These are phyloP conservation scores for Komagataella phaffii DNA, from an alignment of 805 yeast species.

Conservation along the genomic window DNA sequence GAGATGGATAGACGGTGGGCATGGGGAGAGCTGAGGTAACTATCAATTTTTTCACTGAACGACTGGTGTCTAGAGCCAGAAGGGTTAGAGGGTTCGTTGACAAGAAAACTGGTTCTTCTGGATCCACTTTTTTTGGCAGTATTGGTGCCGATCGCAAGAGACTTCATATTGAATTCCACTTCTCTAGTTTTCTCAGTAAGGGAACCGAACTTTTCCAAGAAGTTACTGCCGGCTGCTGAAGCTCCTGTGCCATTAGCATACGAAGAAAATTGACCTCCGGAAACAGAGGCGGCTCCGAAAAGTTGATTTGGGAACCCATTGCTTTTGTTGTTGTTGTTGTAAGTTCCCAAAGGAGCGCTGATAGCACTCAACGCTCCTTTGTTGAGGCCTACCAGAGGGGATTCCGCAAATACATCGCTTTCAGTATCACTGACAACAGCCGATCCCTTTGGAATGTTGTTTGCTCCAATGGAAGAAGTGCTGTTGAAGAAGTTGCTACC, in stretches of 20 bases:
- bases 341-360: conserved; percentile 28
- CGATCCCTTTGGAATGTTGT: conserved; percentile 16
- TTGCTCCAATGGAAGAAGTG: conserved; percentile 13
- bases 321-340: conserved; percentile 5
- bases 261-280: conserved; percentile 24
- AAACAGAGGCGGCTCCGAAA: conserved; percentile 50
- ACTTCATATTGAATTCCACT: conserved; percentile 36
- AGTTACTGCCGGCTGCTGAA: conserved; percentile 12
- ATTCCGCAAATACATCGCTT: conserved; percentile 15
- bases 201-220: conserved; percentile 47
- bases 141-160: conserved; percentile 18
- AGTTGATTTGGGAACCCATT: conserved; percentile 20
- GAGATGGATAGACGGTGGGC: conserved; percentile 15
- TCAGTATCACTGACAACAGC: conserved; percentile 26
- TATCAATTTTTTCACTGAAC: conserved; percentile 51
- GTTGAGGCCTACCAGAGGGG: conserved; percentile 27
- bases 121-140: conserved; percentile 11
- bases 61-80: conserved; percentile 30
- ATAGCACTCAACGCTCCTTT: conserved; percentile 33
- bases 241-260: conserved; percentile 20
- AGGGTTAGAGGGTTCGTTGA: conserved; percentile 11
- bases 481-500: conserved; percentile 18
- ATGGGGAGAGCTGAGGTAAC: conserved; percentile 19
- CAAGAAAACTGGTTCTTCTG: conserved; percentile 40
- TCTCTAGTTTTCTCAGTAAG: conserved; percentile 64